Evolutionary conservation across 495 filamentous ascomycete genomes (phyloP).

Genomic region (Hypoxylon subgilvum): DNA sequence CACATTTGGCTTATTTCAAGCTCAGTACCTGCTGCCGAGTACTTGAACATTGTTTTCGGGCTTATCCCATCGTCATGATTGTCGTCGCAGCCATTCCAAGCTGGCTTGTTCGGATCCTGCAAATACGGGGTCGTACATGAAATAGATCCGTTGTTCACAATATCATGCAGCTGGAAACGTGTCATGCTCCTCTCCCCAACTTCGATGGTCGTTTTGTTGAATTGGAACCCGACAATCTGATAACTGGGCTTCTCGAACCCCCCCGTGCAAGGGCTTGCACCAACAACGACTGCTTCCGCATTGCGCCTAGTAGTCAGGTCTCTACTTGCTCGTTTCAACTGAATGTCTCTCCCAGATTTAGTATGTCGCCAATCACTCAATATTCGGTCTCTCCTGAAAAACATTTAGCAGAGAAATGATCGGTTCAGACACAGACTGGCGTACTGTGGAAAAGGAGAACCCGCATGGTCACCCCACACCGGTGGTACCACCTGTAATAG

Average conservation of each 20-base stretch:
- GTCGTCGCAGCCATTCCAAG: conserved; percentile 20
- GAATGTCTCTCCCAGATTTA: background rate
- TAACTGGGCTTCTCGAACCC: conserved; percentile 25
- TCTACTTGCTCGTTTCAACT: background rate
- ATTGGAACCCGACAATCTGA: conserved; percentile 23
- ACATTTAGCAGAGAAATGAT: background rate
- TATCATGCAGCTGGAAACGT: conserved; percentile 17
- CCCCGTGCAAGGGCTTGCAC: conserved; percentile 13
- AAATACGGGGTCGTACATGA: conserved; percentile 32
- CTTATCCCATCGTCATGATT: background rate
- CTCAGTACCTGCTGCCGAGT: conserved; percentile 1
- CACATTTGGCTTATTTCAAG: conserved; percentile 26
- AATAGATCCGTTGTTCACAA: conserved; percentile 12
- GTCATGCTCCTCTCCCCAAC: conserved; percentile 18
- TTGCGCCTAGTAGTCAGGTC: background rate
- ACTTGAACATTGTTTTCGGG: conserved; percentile 27
- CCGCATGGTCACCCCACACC: background rate
- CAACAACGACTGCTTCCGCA: background rate
- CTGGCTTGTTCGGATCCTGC: conserved; percentile 19
- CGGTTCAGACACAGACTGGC: background rate
- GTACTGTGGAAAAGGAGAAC: background rate
- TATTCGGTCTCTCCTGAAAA: background rate
- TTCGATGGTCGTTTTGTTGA: conserved; percentile 22
- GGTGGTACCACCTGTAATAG: conserved; percentile 5
- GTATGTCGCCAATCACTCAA: no score